Base-by-base conservation (phyloP, 83 land plant species). In the Thuja plicata region DNA sequence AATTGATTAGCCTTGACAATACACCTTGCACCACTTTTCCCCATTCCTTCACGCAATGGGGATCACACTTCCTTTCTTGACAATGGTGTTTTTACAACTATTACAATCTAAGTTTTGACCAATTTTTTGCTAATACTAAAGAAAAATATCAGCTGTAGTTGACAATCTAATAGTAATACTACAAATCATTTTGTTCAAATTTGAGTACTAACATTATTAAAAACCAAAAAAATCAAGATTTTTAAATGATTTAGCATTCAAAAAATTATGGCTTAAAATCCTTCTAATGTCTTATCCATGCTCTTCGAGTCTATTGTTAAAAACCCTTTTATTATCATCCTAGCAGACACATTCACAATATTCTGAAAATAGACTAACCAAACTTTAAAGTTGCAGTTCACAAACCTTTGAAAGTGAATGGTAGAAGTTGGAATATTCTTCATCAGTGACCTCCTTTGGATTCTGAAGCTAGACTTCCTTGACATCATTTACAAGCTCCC, bases 1-100 rank as follows among this genome's bases (percentile, higher is more conserved):
- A 98, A 98, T 88, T 98, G 99, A 76, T 98, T 98, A 0, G 99
- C 99, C 91, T 98, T 98, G 12, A 98, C 99, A 46, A 94, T 88
- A 45, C 98, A 97, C 85, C 62, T 94, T 1, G 46, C 91, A 12
- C 99, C 99, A 87, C 55, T 78, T 35, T 62, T 88, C 30, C 99
- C 99, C 89, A n/a, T n/a, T n/a, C n/a, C n/a, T n/a, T n/a, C n/a
- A n/a, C n/a, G n/a, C n/a, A 91, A 94, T 2, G 99, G 99, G 62
- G 97, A 97, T 73, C 94, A 92, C 89, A 98, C 40, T 17, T 93
- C 89, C 88, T 95, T 98, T 87, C 95, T 97, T 10, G 96, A 96
- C 5, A 90, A 82, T 2, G 94, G 92, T 1, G 90, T 50, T 40
- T 88, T 73, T 0, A 34, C 78, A 5, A 86, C 30, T 50, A 7